Evolutionary conservation across 2,329 filamentous ascomycete genomes (phyloP), one percentile per base, ranked within the genome.

Genomic region (Colletotrichum brevisporum): DNA sequence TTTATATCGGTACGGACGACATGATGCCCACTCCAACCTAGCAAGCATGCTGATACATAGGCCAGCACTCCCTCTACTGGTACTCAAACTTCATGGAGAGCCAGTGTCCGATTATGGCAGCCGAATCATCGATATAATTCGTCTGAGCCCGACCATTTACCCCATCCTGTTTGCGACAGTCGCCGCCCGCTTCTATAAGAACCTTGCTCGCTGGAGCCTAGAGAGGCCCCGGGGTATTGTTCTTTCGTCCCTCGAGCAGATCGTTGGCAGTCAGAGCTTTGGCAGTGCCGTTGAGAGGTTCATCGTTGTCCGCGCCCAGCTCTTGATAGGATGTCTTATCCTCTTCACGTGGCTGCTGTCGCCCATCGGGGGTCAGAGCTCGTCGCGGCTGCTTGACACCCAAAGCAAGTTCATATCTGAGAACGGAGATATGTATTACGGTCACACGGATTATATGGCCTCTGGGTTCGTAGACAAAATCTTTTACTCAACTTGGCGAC

Each of bases 251-350:
- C 52, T 63, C 5, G 64, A 67, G 9, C 64, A 67, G 31, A 62
- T 57, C 16, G 13, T 67, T 18, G 64, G 64, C 10, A 67, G 64
- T 36, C 64, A 63, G 21, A 62, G 57, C 21, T 62, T 67, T 26
- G 64, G 51, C 2, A 58, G 57, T 27, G 54, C 64, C 26, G 2
- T 67, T 2, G 64, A 67, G 16, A 48, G 64, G 1, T 15, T 61
- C 2, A 41, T 63, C 13, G 6, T 57, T 8, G 24, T 67, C 26
- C 58, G 64, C 6, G 53, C 64, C 10, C 45, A n/a, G 5, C 3
- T 57, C 3, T 26, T 54, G 4, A 6, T 67, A 27, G 64, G 57
- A 26, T 6, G 18, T 31, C n/a, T 67, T 0, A 67, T 61, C 9
- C n/a, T 67, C 1, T 31, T 47, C 8, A 55, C 51, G 2, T 67